These are phyloP conservation scores for Escovopsis weberi DNA, from an alignment of 2,329 filamentous ascomycete genomes.

Conservation along the genomic window DNA sequence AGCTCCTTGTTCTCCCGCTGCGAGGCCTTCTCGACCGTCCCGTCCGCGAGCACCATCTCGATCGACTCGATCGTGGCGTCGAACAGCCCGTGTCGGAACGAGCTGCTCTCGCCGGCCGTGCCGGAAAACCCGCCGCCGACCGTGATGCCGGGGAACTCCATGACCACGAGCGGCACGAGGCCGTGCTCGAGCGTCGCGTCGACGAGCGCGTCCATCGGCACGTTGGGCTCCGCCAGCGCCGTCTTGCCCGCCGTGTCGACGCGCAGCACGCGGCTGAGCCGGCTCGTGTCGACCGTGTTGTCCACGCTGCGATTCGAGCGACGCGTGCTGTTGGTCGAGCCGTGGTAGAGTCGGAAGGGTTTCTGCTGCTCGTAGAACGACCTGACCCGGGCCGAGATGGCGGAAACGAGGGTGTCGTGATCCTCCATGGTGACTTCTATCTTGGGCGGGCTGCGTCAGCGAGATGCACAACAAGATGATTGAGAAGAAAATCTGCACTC, in stretches of 20 bases:
- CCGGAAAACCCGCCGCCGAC: constrained; percentile 54
- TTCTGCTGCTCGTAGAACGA: constrained; percentile 27
- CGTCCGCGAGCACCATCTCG: constrained; percentile 51
- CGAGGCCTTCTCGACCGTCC: constrained; percentile 40
- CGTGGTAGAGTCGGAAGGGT: constrained; percentile 64
- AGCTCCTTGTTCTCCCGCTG: constrained; percentile 40
- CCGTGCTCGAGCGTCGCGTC: constrained; percentile 39
- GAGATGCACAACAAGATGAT: too few species aligned
- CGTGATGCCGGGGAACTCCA: constrained; percentile 62
- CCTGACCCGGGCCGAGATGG: constrained; percentile 28
- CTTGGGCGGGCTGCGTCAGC: too few species aligned
- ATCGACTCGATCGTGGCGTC: constrained; percentile 45
- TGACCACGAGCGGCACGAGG: constrained; percentile 50
- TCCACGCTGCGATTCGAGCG: constrained; percentile 31
- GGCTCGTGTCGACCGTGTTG: constrained; percentile 53
- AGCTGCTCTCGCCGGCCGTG: constrained; percentile 53
- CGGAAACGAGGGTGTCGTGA: constrained; percentile 29
- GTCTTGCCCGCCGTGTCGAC: constrained; percentile 39
- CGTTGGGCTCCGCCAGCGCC: constrained; percentile 55
- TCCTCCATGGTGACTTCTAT: constrained; percentile 20
- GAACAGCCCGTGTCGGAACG: constrained; percentile 52
- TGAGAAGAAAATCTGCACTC: too few species aligned
- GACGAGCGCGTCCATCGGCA: constrained; percentile 51
- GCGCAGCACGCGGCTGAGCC: constrained; percentile 45
- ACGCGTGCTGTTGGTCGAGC: constrained; percentile 63